Percentiles rank a stretch among this genome's conserved stretches.
These are phyloP conservation scores for Gleditsia sinensis DNA, from an alignment of 306 rosid species.

Conservation along the genomic window DNA sequence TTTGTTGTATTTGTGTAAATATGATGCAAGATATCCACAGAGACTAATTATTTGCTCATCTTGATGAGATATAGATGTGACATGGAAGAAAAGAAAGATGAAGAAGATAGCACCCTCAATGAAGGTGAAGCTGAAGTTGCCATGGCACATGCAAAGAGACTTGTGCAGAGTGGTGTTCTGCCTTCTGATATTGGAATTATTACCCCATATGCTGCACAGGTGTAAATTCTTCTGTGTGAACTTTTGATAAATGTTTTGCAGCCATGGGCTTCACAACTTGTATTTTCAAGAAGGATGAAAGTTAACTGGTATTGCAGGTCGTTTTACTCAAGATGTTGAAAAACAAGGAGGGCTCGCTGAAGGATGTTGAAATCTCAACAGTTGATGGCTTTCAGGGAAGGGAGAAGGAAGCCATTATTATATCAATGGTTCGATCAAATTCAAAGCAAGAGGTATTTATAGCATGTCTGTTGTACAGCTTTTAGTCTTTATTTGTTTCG, in stretches of 20 bases:
- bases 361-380: constrained; percentile 88
- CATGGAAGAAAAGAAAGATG: constrained; percentile 98
- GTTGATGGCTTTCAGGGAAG: constrained; percentile 99
- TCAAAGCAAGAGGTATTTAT: constrained; percentile 78
- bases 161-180: constrained; percentile 80
- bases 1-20: too few species aligned
- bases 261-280: constrained; percentile 9
- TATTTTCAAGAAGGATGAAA: constrained; percentile 20
- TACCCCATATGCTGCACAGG: constrained; percentile 98
- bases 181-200: constrained; percentile 96
- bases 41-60: constrained; percentile 24
- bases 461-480: not conserved
- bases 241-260: constrained; percentile 20
- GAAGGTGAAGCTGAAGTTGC: constrained; percentile 98
- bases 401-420: constrained; percentile 93
- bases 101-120: constrained; percentile 96
- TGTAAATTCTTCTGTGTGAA: constrained; percentile 33
- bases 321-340: constrained; percentile 79
- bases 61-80: constrained; percentile 71
- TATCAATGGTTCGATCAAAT: constrained; percentile 97
- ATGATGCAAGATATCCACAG: not conserved
- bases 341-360: constrained; percentile 72
- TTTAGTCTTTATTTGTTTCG: constrained; percentile 14
- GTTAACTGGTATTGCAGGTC: constrained; percentile 60
- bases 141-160: constrained; percentile 79